Percentiles rank a stretch among this genome's conserved stretches.
Conservation (phyloP, 768 basidiomycete species). For the Chalciporus pseudorubinellus region DNA sequence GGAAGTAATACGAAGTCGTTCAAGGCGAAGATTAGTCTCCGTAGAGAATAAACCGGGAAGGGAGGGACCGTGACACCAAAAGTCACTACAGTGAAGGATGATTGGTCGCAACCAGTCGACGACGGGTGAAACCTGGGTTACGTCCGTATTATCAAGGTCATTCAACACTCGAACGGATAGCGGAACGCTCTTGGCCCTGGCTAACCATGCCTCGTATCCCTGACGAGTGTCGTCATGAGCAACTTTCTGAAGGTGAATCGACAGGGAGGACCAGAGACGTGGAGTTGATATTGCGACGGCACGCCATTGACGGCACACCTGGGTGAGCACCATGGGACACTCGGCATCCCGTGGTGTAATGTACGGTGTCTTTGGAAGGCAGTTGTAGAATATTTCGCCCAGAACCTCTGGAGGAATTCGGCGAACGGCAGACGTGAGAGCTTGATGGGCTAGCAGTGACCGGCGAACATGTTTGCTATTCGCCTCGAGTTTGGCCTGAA, state of each 20-base stretch:
- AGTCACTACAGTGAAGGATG: constrained; percentile 22
- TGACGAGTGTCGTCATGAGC: constrained; percentile 9
- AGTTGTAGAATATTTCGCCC: constrained; percentile 30
- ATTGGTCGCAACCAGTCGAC: constrained; percentile 24
- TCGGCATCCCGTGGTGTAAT: constrained; percentile 19
- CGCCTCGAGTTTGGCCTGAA: constrained; percentile 20
- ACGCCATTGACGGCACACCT: constrained; percentile 32
- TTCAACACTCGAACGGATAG: constrained; percentile 26
- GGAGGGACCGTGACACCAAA: constrained; percentile 34
- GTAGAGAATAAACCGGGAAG: constrained; percentile 18
- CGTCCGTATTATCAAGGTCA: constrained; percentile 18
- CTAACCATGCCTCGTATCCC: constrained; percentile 26
- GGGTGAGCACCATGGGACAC: constrained; percentile 27
- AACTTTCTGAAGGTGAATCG: constrained; percentile 17
- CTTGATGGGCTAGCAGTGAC: constrained; percentile 25
- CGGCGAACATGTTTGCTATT: constrained; percentile 13
- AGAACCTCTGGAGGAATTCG: constrained; percentile 31
- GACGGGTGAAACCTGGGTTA: background rate
- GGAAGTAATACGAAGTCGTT: constrained; percentile 22
- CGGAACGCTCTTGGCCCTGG: constrained; percentile 29
- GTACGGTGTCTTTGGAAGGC: constrained; percentile 25
- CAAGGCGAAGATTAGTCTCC: constrained; percentile 5
- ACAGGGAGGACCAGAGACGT: constrained; percentile 31
- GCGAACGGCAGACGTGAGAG: constrained; percentile 18
- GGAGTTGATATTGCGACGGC: constrained; percentile 31